These are phyloP conservation scores for Wickerhamiella cacticola DNA, from an alignment of 805 yeast genomes.

Conservation along the genomic window DNA sequence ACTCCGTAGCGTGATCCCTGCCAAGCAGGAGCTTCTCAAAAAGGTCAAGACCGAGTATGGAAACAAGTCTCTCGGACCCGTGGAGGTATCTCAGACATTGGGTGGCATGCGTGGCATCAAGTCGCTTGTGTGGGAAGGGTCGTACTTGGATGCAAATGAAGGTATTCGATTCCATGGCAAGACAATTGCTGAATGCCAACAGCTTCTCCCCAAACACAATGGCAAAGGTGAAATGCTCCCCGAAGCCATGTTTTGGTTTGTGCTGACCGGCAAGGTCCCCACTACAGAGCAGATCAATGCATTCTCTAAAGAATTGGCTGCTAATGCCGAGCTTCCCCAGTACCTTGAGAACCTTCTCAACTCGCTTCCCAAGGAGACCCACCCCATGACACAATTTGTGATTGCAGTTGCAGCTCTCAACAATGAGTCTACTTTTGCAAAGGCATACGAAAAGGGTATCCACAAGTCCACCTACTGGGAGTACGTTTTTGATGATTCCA, in stretches of 20 bases:
- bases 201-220: slow-evolving; percentile 44
- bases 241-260: slow-evolving; percentile 54
- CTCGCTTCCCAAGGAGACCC: slow-evolving; percentile 53
- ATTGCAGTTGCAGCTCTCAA: slow-evolving; percentile 66
- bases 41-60: slow-evolving; percentile 32
- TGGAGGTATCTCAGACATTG: slow-evolving; percentile 35
- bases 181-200: slow-evolving; percentile 62
- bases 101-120: slow-evolving; percentile 78
- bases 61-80: slow-evolving; percentile 34
- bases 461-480: slow-evolving; percentile 65
- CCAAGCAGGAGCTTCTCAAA: slow-evolving; percentile 32
- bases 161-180: slow-evolving; percentile 72
- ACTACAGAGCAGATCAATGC: slow-evolving; percentile 44
- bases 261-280: slow-evolving; percentile 65
- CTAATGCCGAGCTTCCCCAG: slow-evolving; percentile 52
- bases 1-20: slow-evolving; percentile 34
- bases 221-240: slow-evolving; percentile 56
- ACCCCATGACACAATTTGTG: slow-evolving; percentile 76
- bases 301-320: slow-evolving; percentile 50
- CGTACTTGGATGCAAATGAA: slow-evolving; percentile 59
- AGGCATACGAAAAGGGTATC: slow-evolving; percentile 58
- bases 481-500: slow-evolving; percentile 57
- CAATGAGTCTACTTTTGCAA: slow-evolving; percentile 57
- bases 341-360: slow-evolving; percentile 50
- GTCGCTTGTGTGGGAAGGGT: slow-evolving; percentile 69